Evolutionary conservation across 2,329 filamentous ascomycete genomes (phyloP), one percentile per base, ranked within the genome.

Genomic region (Fusarium armeniacum): DNA sequence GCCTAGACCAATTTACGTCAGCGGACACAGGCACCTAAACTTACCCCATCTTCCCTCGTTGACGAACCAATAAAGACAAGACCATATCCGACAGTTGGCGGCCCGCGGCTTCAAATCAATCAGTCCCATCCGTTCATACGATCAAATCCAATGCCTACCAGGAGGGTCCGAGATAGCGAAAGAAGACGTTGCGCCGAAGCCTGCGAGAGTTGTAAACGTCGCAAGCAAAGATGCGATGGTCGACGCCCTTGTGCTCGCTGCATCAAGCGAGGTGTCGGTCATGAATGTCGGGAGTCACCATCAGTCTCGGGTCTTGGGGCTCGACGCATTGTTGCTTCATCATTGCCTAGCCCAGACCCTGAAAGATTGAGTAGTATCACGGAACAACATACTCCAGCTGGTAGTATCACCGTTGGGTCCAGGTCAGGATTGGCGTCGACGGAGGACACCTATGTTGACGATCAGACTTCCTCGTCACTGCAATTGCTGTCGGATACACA

Each of bases 141-240:
- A 64, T 49, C 22, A 54, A 45, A 22, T 54, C 26, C 44, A 38
- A 74, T 74, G 72, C 72, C 72, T 43, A 74, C 72, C 43, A 73
- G 68, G 57, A 70, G 62, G 52, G 70, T 74, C 63, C 70, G 72
- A 38, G 72, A 75, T 13, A 38, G 58, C 35, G 72, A 74, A 15
- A 66, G 72, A 46, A 71, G 71, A 55, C 66, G 72, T 28, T 74
- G 72, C 56, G 71, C 70, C 44, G 71, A 72, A 28, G 72, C 72
- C 8, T 74, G 72, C n/a, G 70, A 74, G 16, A 75, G 54, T 40
- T 74, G 72, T 58, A 74, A 74, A 44, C 69, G 68, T 10, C 72
- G 72, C 26, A 74, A 74, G 24, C 72, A 74, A 7, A 69, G 72
- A 52, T 74, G 72, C 35, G 72, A 74, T 47, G 72, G 72, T 12